Base-by-base conservation (phyloP, 129 eudicot genomes). In the Chrysanthemum makinoi region DNA sequence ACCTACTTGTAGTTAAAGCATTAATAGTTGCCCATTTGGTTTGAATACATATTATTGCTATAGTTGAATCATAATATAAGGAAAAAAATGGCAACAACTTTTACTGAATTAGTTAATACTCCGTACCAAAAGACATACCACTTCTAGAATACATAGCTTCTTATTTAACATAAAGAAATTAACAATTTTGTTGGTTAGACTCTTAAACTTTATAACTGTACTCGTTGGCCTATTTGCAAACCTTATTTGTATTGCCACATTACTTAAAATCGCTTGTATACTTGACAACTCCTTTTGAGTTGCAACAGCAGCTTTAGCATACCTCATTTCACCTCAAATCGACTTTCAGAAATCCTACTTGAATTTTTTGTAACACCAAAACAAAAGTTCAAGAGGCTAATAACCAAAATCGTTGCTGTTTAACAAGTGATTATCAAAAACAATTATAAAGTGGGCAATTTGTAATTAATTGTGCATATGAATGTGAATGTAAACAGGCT, bases 1-100 rank as follows among this genome's bases (percentile, higher is more conserved):
- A 61, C 48, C 50, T 61, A 26, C 22, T 72, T 60, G 57, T 53
- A 15, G 49, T 72, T 72, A 61, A n/a, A 65, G 69, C 69, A 65
- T 65, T 65, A 20, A 65, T 65, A 17, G 69, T 16, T 35, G 26
- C n/a, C 17, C 52, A 65, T 35, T 65, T 17, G 17, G 52, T 65
- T 35, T 65, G 11, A 43, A 5, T 62, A n/a, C 16, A 62, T 14
- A 33, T 33, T 33, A 62, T 62, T 33, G 19, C 11, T 62, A 2
- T 62, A 6, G 50, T 10, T 65, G 6, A 65, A 65, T 33, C 16
- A 39, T n/a, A 10, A 65, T 35, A 16, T 13, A 71, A 59, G 76
- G 16, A 72, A 59, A 72, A 22, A 26, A 46, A 22, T 47, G 18
- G 28, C 76, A 72, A 60, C 60, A 10, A 19, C 56, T 72, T 57